Evolutionary conservation across 176 grass and related monocot genomes (phyloP).

Genomic region (Triticum dicoccoides): DNA sequence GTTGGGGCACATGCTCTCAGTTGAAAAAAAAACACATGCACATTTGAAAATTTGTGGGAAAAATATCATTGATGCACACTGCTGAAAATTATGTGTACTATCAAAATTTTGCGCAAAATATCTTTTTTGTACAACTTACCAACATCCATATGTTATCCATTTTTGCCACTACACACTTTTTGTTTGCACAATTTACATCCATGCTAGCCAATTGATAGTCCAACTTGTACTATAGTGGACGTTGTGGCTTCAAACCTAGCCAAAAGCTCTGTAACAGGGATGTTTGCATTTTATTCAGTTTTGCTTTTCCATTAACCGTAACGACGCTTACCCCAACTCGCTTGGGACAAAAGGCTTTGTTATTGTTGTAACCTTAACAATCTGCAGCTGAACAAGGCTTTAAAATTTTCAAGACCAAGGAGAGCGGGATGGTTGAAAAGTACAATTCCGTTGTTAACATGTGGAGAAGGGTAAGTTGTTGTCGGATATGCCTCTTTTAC

Average conservation of each 20-base stretch:
- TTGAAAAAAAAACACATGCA: neutral
- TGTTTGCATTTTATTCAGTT: neutral
- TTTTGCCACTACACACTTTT: neutral
- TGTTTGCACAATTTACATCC: neutral
- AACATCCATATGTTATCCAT: neutral
- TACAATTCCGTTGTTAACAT: slow-evolving; percentile 82
- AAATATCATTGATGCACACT: neutral
- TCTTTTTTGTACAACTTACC: neutral
- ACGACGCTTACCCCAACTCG: neutral
- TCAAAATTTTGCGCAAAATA: neutral
- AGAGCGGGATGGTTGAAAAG: slow-evolving; percentile 77
- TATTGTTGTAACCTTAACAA: slow-evolving; percentile 38
- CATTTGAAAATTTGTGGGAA: no score
- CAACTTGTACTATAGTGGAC: neutral
- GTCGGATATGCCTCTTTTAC: slow-evolving; percentile 2
- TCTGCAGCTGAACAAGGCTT: slow-evolving; percentile 62
- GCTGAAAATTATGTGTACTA: neutral
- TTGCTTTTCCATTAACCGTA: neutral
- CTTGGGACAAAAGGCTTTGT: neutral
- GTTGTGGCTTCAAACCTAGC: neutral
- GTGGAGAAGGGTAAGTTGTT: slow-evolving; percentile 83
- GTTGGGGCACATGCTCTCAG: neutral
- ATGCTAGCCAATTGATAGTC: neutral
- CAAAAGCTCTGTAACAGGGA: neutral
- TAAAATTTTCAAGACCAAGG: slow-evolving; percentile 76